phyloP scores from a whole-genome alignment of 1,139 yeast species.

The Yamadazyma mexicana region DNA sequence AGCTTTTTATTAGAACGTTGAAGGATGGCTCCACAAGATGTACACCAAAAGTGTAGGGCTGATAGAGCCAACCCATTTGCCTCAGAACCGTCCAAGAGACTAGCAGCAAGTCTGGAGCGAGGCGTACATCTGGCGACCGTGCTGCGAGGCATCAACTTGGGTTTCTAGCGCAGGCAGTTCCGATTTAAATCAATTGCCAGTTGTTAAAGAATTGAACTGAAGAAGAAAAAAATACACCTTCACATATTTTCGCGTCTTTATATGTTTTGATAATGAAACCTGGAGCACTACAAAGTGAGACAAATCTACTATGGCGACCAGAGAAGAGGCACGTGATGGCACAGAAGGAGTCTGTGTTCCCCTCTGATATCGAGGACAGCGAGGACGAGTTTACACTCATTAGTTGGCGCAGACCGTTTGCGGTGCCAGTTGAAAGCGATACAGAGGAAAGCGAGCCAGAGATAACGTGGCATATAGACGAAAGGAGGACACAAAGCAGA shows the following conservation, averaged over 20 bases:
- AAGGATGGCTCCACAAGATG: slow-evolving; percentile 1
- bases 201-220: slow-evolving; percentile 10
- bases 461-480: background rate
- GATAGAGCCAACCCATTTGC: slow-evolving; percentile 3
- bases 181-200: slow-evolving; percentile 9
- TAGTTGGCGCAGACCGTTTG: background rate
- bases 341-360: background rate
- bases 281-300: slow-evolving; percentile 11
- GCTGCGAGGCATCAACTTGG: slow-evolving; percentile 3
- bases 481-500: background rate
- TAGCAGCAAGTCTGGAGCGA: background rate
- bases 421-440: no score
- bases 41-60: no score
- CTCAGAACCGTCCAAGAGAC: background rate
- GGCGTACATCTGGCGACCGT: slow-evolving; percentile 3
- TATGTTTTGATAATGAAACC: background rate
- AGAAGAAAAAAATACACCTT: slow-evolving; percentile 2
- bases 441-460: background rate
- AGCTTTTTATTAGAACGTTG: background rate
- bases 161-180: slow-evolving; percentile 1
- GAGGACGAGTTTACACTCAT: slow-evolving; percentile 10
- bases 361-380: slow-evolving; percentile 7
- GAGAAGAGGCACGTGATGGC: background rate
- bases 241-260: slow-evolving; percentile 1
- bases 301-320: slow-evolving; percentile 9